phyloP scores from a whole-genome alignment of 495 filamentous ascomycete species.

The Penicillium samsonianum region DNA sequence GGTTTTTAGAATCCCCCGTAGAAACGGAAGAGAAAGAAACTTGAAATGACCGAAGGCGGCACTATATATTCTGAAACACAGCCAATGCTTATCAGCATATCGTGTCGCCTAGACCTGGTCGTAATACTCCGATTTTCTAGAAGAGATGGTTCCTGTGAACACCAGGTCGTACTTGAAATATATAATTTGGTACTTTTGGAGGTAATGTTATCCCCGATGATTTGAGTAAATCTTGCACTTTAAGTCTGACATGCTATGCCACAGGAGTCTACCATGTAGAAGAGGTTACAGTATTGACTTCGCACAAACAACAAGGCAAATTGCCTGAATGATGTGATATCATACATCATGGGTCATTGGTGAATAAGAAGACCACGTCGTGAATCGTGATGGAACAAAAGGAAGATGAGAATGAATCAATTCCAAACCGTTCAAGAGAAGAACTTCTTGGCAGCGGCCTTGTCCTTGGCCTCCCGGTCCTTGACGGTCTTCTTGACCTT shows the following conservation, averaged over 20 bases:
- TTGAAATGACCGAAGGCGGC: no score
- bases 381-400: conserved; percentile 33
- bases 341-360: conserved; percentile 26
- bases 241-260: conserved; percentile 11
- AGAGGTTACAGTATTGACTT: conserved; percentile 2
- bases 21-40: no score
- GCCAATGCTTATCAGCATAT: not conserved
- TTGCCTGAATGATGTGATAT: conserved; percentile 24
- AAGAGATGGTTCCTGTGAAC: not conserved
- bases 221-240: not conserved
- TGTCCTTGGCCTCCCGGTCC: conserved; percentile 79
- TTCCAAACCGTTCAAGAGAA: conserved; percentile 53
- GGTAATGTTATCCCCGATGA: not conserved
- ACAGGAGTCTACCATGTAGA: conserved; percentile 7
- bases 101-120: not conserved
- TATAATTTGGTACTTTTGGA: not conserved
- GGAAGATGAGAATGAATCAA: conserved; percentile 7
- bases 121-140: not conserved
- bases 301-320: not conserved
- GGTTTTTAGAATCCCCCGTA: no score
- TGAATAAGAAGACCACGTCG: conserved; percentile 25
- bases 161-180: not conserved
- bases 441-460: conserved; percentile 85
- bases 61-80: not conserved
- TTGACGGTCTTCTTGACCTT: conserved; percentile 73